A percentile compares a stretch with the other conserved stretches of the same genome.
These are phyloP conservation scores for Metarhizium anisopliae DNA, from an alignment of 2,329 filamentous ascomycete genomes.

Conservation along the genomic window DNA sequence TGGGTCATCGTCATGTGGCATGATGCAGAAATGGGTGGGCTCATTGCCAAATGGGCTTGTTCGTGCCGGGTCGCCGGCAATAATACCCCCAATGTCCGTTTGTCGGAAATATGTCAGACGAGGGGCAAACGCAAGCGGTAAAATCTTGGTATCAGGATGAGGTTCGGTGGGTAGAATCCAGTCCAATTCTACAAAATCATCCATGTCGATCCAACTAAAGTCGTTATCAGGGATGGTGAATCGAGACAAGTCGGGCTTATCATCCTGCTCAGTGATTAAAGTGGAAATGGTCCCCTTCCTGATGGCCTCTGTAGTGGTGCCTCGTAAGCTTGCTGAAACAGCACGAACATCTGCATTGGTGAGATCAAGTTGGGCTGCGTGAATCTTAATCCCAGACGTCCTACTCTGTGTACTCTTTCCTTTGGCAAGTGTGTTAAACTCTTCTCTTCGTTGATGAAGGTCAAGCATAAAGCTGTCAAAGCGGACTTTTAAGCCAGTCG, in stretches of 20 bases:
- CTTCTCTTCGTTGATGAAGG: constrained; percentile 85
- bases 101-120: constrained; percentile 95
- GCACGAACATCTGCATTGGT: constrained; percentile 87
- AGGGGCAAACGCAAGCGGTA: constrained; percentile 88
- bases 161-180: constrained; percentile 88
- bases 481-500: constrained; percentile 91
- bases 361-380: constrained; percentile 87
- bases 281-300: constrained; percentile 47
- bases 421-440: constrained; percentile 75
- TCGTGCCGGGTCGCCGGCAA: constrained; percentile 69
- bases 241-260: constrained; percentile 65
- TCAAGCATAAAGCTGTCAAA: constrained; percentile 97
- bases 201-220: constrained; percentile 97
- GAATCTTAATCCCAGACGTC: constrained; percentile 91
- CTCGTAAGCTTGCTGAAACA: constrained; percentile 81
- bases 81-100: constrained; percentile 79
- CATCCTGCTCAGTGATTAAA: constrained; percentile 44
- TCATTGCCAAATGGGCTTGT: constrained; percentile 90
- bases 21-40: constrained; percentile 88
- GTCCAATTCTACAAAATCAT: constrained; percentile 96
- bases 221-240: constrained; percentile 96
- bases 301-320: constrained; percentile 68
- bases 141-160: constrained; percentile 87
- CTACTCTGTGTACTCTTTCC: constrained; percentile 67
- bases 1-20: constrained; percentile 85